These are phyloP conservation scores for Mortierella sp. DNA, from an alignment of 371 early-diverging fungal species.

Conservation along the genomic window DNA sequence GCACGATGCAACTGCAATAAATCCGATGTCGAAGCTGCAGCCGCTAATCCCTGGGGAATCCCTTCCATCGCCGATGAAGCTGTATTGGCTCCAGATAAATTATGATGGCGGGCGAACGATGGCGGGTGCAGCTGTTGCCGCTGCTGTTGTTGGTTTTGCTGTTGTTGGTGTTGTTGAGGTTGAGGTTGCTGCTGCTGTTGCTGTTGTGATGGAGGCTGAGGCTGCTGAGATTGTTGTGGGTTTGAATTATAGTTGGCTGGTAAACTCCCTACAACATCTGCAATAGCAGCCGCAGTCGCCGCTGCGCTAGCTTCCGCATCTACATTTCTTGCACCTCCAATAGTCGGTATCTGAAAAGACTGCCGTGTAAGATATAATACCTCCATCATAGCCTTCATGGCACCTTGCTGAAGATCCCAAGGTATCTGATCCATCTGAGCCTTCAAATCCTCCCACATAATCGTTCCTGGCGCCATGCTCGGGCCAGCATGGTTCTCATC, in stretches of 20 bases:
- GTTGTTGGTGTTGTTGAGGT: slow-evolving; percentile 3
- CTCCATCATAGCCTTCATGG: slow-evolving; percentile 39
- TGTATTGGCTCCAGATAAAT: background rate
- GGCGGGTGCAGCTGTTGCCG: slow-evolving; percentile 8
- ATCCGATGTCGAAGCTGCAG: slow-evolving; percentile 20
- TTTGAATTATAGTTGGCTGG: slow-evolving; percentile 25
- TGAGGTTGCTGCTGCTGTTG: slow-evolving; percentile 12
- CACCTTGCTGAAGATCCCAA: slow-evolving; percentile 39
- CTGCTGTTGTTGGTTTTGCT: slow-evolving; percentile 10
- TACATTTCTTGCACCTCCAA: slow-evolving; percentile 16
- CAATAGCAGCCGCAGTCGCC: slow-evolving; percentile 41
- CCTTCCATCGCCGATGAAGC: slow-evolving; percentile 23
- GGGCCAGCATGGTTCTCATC: slow-evolving; percentile 10
- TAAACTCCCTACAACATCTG: slow-evolving; percentile 28
- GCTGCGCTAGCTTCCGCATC: slow-evolving; percentile 36
- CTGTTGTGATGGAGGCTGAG: slow-evolving; percentile 10
- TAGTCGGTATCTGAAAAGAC: slow-evolving; percentile 30
- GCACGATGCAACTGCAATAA: slow-evolving; percentile 37
- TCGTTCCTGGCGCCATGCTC: slow-evolving; percentile 3
- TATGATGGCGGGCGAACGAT: slow-evolving; percentile 22
- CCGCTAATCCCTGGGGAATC: slow-evolving; percentile 8
- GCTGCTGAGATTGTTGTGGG: slow-evolving; percentile 8
- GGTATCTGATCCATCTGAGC: slow-evolving; percentile 31
- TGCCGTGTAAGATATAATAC: slow-evolving; percentile 24
- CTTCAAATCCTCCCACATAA: slow-evolving; percentile 47